Evolutionary conservation across 2,329 filamentous ascomycete genomes (phyloP).

Genomic region (Arachnomyces sp.): DNA sequence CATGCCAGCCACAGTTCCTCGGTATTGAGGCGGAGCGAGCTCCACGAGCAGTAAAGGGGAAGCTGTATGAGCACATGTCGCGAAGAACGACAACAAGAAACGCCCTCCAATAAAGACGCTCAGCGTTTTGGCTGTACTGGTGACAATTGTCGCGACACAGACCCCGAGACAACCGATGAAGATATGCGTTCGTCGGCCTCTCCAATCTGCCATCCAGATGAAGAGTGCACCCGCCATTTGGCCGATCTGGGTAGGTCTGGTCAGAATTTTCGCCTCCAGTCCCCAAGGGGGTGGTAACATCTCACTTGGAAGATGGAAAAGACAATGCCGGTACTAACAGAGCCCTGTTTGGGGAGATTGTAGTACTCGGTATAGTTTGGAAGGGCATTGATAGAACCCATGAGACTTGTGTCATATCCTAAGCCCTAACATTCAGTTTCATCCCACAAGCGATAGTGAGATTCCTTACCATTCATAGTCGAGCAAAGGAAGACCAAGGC

Average conservation of each 20-base stretch:
- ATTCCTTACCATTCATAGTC: constrained; percentile 14
- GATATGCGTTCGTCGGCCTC: constrained; percentile 37
- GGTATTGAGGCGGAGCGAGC: constrained; percentile 23
- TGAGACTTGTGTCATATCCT: constrained; percentile 23
- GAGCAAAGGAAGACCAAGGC: constrained; percentile 15
- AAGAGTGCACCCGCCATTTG: constrained; percentile 38
- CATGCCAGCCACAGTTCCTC: constrained; percentile 21
- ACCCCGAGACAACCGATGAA: constrained; percentile 31
- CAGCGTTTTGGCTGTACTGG: constrained; percentile 16
- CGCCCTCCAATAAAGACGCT: constrained; percentile 22
- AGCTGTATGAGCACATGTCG: constrained; percentile 25
- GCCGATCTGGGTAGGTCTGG: constrained; percentile 20
- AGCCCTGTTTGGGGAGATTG: constrained; percentile 26
- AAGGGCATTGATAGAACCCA: constrained; percentile 39
- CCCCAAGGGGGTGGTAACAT: no score
- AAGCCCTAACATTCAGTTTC: constrained; percentile 5
- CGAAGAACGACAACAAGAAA: constrained; percentile 28
- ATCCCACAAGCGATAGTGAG: neutral
- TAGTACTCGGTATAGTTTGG: constrained; percentile 37
- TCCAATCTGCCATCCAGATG: constrained; percentile 38
- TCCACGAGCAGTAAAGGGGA: constrained; percentile 23
- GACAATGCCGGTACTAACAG: constrained; percentile 34
- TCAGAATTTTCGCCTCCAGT: neutral
- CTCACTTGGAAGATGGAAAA: constrained; percentile 34
- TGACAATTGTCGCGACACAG: constrained; percentile 19